Conservation (phyloP, 306 rosid genomes). For the Crataegus laevigata region DNA sequence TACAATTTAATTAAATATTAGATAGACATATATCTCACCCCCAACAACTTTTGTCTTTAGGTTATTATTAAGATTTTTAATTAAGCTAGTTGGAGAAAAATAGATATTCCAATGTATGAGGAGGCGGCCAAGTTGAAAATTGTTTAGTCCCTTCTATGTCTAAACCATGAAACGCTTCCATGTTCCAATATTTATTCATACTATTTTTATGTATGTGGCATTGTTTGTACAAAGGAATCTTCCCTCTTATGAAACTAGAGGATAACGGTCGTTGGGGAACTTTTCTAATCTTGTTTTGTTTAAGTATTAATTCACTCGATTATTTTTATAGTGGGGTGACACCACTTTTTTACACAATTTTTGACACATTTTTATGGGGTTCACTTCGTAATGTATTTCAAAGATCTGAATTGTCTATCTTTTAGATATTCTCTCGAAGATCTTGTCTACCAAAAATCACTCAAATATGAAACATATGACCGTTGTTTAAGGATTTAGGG, state of each 20-base stretch:
- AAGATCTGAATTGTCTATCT: too few species aligned
- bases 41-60: constrained; percentile 18
- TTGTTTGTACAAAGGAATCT: constrained; percentile 43
- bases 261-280: constrained; percentile 11
- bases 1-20: not conserved
- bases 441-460: too few species aligned
- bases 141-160: constrained; percentile 14
- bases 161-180: constrained; percentile 16
- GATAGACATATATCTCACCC: constrained; percentile 10
- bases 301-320: not conserved
- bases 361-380: too few species aligned
- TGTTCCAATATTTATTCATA: not conserved
- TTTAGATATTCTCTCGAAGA: too few species aligned
- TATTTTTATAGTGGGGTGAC: too few species aligned
- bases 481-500: too few species aligned
- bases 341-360: too few species aligned
- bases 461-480: too few species aligned
- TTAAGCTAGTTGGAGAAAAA: constrained; percentile 10
- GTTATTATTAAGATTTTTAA: constrained; percentile 5
- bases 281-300: constrained; percentile 9
- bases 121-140: constrained; percentile 33
- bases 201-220: constrained; percentile 36
- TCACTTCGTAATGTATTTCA: too few species aligned
- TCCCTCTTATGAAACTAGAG: constrained; percentile 15
- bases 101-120: constrained; percentile 10